phyloP scores from a whole-genome alignment of 129 eudicot genomes.

The Logfia minima region DNA sequence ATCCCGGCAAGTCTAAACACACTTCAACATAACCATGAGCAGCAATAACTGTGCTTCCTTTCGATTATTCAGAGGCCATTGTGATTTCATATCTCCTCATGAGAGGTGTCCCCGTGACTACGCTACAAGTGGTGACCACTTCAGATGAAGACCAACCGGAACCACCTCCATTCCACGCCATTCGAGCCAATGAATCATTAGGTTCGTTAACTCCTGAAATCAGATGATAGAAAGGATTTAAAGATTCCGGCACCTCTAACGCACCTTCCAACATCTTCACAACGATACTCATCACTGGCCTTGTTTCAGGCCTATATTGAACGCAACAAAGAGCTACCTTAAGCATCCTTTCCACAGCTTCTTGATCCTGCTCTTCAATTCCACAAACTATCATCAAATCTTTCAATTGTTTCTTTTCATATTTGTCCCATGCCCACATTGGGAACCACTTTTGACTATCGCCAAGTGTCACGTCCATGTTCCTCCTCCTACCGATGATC shows the following conservation, averaged over 20 bases:
- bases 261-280: slow-evolving; percentile 39
- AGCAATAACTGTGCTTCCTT: background rate
- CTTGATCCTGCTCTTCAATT: slow-evolving; percentile 3
- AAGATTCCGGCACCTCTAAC: slow-evolving; percentile 21
- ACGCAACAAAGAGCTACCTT: slow-evolving; percentile 34
- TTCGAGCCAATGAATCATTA: background rate
- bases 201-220: background rate
- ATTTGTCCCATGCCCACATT: slow-evolving; percentile 26
- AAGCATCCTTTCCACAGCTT: slow-evolving; percentile 19
- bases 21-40: background rate
- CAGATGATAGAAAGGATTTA: slow-evolving; percentile 27
- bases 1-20: background rate
- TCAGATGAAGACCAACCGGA: slow-evolving; percentile 25
- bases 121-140: background rate
- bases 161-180: slow-evolving; percentile 20
- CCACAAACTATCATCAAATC: slow-evolving; percentile 21
- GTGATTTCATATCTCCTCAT: slow-evolving; percentile 31
- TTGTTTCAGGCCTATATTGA: slow-evolving; percentile 23
- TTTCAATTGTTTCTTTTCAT: slow-evolving; percentile 13
- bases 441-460: slow-evolving; percentile 32
- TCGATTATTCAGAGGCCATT: slow-evolving; percentile 7
- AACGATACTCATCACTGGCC: slow-evolving; percentile 30
- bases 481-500: slow-evolving; percentile 29
- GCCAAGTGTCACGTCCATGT: slow-evolving; percentile 10
- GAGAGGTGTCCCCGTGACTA: slow-evolving; percentile 11